Evolutionary conservation across 2,329 filamentous ascomycete species (phyloP), one percentile per base, ranked within the genome.

Genomic region (Cladosporium austrohemisphaericum): DNA sequence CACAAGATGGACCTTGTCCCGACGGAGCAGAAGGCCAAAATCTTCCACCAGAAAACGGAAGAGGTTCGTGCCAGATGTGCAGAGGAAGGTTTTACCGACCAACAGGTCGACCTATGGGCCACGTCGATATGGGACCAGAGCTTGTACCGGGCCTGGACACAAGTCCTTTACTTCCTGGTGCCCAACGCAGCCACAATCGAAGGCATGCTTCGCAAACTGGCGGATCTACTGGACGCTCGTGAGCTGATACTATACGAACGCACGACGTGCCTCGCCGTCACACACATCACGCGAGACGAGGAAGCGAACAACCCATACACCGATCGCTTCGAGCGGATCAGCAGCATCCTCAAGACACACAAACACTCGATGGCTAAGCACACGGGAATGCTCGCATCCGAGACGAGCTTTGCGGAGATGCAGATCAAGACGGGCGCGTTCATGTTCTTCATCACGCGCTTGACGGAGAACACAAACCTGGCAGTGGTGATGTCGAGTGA

Each of bases 121-220:
- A 97, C 92, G 25, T 95, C 88, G 48, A 98, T 98, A 65, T 98
- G 93, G 93, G 93, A 98, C 65, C 93, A 98, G 73, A 94, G 87
- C 49, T 76, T 98, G 29, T 98, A 97, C 76, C 95, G 95, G 70
- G 93, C 93, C 1, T 98, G 93, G 93, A 93, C 93, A 0, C 88
- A 88, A 65, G 96, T 98, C 60, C 96, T 98, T 53, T 93, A 98
- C 75, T 91, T 92, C 65, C 78, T 98, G 37, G 93, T 97, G n/a
- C 93, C 93, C 3, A 97, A 97, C 62, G 80, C 96, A 1, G 76
- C 83, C 14, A 81, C 88, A 36, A 96, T 98, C 57, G 92, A 97
- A 71, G 80, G 81, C 16, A 88, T 97, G 66, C 79, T 98, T 8
- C 80, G 81, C 28, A 83, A 88, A 29, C 79, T 98, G 23, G 90